These are phyloP conservation scores for Multifurca ochricompacta DNA, from an alignment of 768 basidiomycete species.

Conservation along the genomic window DNA sequence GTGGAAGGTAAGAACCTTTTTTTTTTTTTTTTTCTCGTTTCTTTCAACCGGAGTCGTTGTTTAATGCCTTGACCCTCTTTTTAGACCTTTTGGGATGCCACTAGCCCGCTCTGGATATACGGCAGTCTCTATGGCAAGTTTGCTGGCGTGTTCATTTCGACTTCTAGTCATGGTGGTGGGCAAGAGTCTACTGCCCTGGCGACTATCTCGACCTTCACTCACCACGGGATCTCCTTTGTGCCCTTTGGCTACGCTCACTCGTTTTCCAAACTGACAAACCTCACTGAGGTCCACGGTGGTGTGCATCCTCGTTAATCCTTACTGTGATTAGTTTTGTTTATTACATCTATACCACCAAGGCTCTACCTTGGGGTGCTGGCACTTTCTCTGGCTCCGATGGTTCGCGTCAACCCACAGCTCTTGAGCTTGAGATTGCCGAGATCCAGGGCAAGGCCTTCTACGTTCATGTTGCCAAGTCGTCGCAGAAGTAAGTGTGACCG, in stretches of 20 bases:
- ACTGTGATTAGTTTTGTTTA: background rate
- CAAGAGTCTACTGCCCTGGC: slow-evolving; percentile 55
- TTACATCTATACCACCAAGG: slow-evolving; percentile 32
- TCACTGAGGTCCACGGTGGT: slow-evolving; percentile 53
- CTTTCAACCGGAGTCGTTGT: no score
- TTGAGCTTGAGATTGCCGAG: slow-evolving; percentile 45
- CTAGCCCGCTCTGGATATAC: slow-evolving; percentile 54
- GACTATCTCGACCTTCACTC: slow-evolving; percentile 49
- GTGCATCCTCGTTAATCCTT: no score
- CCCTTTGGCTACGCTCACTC: slow-evolving; percentile 61
- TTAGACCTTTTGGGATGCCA: slow-evolving; percentile 69
- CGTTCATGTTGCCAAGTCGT: slow-evolving; percentile 32
- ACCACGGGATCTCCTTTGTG: slow-evolving; percentile 68
- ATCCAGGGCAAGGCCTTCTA: slow-evolving; percentile 50
- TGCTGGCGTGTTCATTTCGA: slow-evolving; percentile 66
- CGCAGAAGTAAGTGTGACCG: no score
- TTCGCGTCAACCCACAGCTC: slow-evolving; percentile 37
- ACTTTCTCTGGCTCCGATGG: slow-evolving; percentile 45
- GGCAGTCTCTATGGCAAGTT: slow-evolving; percentile 68
- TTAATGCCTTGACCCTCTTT: no score
- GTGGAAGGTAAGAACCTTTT: slow-evolving; percentile 47
- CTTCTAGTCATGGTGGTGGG: slow-evolving; percentile 71
- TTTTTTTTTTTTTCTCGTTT: background rate
- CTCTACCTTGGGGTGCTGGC: slow-evolving; percentile 72
- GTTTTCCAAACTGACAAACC: slow-evolving; percentile 35